Base-by-base conservation (phyloP, 2,329 filamentous ascomycete species). In the Sphaerostilbella broomeana region DNA sequence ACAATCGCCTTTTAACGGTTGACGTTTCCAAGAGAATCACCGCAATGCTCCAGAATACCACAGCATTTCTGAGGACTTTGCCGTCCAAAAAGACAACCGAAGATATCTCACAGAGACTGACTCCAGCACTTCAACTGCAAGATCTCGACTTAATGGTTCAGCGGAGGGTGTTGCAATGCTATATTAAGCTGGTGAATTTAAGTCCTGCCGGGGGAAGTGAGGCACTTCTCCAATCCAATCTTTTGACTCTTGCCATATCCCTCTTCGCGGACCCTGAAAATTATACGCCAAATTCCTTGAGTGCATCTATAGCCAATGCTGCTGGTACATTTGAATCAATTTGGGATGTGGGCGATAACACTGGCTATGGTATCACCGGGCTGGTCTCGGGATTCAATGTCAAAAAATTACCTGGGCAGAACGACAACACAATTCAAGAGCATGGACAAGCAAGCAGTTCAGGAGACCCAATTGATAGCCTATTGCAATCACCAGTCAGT, bases 311-410 rank as follows among this genome's bases (percentile, higher is more conserved):
- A 53, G 90, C 90, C 13, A 92, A 83, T 49, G 86, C 89, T 12
- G 86, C 88, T 1, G 87, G 86, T 5, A 84, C 80, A 3, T 95
- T 97, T 54, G 92, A 98, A 53, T 89, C 81, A 1, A 78, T 98
- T 26, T 98, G 92, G 92, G 90, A 97, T 47, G 77, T 95, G 6
- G 84, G 81, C 7, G 92, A 98, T 59, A 97, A 97, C 55, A 89
- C 82, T 51, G 90, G 89, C 1, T 97, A 95, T 60, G 92, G 94
- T 3, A 82, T 98, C 12, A 94, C 86, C 8, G 86, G 89, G 1
- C 68, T 97, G 16, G 80, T 94, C 2, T 73, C 77, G 16, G 86
- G 87, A 0, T 88, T 92, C 56, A 76, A 82, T 38, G 70, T 88
- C 13, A 79, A 74, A 51, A 76, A 73, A 18, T 70, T 89, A 41